Conservation (phyloP, 2,329 filamentous ascomycete species). For the Fusarium secorum region DNA sequence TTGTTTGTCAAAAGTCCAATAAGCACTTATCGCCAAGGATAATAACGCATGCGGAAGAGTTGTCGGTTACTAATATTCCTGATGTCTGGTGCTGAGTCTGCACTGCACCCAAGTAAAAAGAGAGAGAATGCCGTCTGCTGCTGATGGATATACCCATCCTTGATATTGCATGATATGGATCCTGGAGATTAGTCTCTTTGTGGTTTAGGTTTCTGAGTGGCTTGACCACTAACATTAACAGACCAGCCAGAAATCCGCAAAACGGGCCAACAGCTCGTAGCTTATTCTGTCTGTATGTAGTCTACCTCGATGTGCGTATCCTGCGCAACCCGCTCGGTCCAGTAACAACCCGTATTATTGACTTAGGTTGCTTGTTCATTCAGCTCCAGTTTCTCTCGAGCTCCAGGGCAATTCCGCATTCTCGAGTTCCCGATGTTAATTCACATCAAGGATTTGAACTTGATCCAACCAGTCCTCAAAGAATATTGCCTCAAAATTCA, state of each 20-base stretch:
- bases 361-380: background rate
- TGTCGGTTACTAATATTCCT: background rate
- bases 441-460: background rate
- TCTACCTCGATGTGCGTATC: background rate
- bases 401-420: background rate
- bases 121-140: background rate
- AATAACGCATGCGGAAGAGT: background rate
- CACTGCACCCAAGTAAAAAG: background rate
- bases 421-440: background rate
- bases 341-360: background rate
- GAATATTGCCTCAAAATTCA: background rate
- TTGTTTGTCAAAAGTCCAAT: slow-evolving; percentile 4
- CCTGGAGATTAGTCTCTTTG: background rate
- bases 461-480: background rate
- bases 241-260: background rate
- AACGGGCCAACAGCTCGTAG: background rate
- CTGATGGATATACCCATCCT: background rate
- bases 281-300: background rate
- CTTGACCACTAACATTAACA: background rate
- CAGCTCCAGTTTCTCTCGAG: background rate
- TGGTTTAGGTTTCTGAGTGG: background rate
- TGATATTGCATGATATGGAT: slow-evolving; percentile 7
- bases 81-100: background rate
- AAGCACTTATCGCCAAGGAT: background rate
- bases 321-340: background rate